Conservation (phyloP, 345 rosid genomes). For the Bretschneidera sinensis region DNA sequence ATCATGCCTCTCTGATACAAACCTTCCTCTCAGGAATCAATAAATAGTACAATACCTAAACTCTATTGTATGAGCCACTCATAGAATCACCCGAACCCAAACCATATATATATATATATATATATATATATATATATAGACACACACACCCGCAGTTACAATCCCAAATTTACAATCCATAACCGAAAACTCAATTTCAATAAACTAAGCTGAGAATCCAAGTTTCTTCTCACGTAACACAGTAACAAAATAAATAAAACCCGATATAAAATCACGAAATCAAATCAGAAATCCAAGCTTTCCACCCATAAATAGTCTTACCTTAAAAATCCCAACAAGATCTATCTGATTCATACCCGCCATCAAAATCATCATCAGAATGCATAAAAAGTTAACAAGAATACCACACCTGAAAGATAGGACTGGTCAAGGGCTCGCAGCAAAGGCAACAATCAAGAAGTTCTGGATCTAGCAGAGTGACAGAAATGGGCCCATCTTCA, state of each 20-base stretch:
- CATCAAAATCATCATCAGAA: not conserved
- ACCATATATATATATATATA: too few relatives aligned
- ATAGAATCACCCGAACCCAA: too few relatives aligned
- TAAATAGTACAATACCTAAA: too few relatives aligned
- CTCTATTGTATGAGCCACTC: too few relatives aligned
- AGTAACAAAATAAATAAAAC: not conserved
- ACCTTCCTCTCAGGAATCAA: too few relatives aligned
- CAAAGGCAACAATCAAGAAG: not conserved
- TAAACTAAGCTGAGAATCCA: too few relatives aligned
- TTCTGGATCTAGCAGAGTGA: not conserved
- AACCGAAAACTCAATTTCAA: too few relatives aligned
- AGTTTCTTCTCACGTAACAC: too few relatives aligned
- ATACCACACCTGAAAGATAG: not conserved
- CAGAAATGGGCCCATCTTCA: not conserved
- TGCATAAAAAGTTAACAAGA: not conserved
- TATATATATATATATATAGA: too few relatives aligned
- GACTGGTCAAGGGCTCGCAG: not conserved
- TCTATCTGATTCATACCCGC: not conserved
- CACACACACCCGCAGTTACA: too few relatives aligned
- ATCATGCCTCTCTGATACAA: too few relatives aligned
- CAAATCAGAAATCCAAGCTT: not conserved
- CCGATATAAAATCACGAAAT: not conserved
- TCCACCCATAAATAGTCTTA: not conserved
- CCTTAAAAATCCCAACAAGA: not conserved
- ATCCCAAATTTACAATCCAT: too few relatives aligned